These are phyloP conservation scores for Petunia axillaris DNA, from an alignment of 257 asterid species.

Conservation along the genomic window DNA sequence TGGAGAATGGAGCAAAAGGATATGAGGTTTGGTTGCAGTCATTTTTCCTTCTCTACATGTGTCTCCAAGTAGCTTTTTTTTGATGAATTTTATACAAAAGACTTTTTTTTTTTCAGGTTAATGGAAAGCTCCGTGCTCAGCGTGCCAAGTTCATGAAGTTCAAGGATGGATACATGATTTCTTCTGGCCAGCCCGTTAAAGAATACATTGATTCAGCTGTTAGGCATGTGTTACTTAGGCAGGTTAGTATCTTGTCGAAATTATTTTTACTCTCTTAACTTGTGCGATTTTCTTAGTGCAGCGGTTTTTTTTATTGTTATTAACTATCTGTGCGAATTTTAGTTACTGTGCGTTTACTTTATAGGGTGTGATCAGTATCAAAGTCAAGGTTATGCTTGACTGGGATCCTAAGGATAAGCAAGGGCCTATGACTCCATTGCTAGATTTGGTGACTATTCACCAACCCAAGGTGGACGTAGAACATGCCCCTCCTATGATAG, in stretches of 20 bases:
- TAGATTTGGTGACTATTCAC: slow-evolving; percentile 39
- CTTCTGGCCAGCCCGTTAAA: slow-evolving; percentile 72
- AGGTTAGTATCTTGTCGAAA: slow-evolving; percentile 24
- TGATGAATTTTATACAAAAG: neutral
- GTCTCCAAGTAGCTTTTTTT: neutral
- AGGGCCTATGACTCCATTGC: slow-evolving; percentile 24
- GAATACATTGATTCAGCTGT: slow-evolving; percentile 71
- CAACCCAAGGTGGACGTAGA: slow-evolving; percentile 65
- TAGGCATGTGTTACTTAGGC: slow-evolving; percentile 64
- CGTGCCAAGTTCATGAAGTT: slow-evolving; percentile 71
- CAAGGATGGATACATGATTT: slow-evolving; percentile 73
- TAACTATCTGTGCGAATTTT: neutral
- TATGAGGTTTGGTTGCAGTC: slow-evolving; percentile 46
- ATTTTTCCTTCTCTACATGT: neutral
- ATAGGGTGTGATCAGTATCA: slow-evolving; percentile 26
- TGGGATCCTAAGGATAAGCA: slow-evolving; percentile 29
- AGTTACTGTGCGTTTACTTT: neutral
- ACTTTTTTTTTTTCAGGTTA: slow-evolving; percentile 42
- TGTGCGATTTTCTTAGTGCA: neutral
- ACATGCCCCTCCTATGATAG: slow-evolving; percentile 31
- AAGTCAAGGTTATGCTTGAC: slow-evolving; percentile 26
- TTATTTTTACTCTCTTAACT: neutral
- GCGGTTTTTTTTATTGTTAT: neutral
- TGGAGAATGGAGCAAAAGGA: slow-evolving; percentile 71
- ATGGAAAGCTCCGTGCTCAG: slow-evolving; percentile 67